Evolutionary conservation across 2,329 filamentous ascomycete species (phyloP).

Genomic region (Neopestalotiopsis clavispora): DNA sequence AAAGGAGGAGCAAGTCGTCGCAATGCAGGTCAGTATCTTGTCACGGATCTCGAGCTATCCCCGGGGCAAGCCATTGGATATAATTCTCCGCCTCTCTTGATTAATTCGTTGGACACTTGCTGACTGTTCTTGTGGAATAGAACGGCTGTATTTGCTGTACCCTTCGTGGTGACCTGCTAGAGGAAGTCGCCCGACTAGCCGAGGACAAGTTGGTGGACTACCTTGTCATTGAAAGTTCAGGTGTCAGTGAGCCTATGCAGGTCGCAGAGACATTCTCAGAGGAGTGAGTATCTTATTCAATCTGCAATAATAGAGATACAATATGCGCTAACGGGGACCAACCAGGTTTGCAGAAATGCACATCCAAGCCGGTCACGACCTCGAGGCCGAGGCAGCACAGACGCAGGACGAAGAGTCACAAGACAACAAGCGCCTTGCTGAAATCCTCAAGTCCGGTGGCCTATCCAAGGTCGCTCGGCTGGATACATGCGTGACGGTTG

Average conservation of each 20-base stretch:
- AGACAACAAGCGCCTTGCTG: constrained; percentile 30
- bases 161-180: constrained; percentile 70
- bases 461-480: constrained; percentile 69
- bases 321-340: constrained; percentile 48
- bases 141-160: constrained; percentile 82
- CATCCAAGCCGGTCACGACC: constrained; percentile 29
- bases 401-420: constrained; percentile 25
- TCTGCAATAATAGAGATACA: constrained; percentile 51
- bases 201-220: constrained; percentile 71
- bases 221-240: constrained; percentile 73
- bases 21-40: constrained; percentile 52
- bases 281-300: constrained; percentile 4
- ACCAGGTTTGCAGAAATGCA: constrained; percentile 37
- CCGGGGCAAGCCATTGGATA: too few relatives aligned
- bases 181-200: constrained; percentile 69
- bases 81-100: too few relatives aligned
- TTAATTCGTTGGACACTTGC: background rate
- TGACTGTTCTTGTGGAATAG: constrained; percentile 6
- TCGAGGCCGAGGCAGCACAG: constrained; percentile 28
- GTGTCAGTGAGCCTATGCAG: constrained; percentile 75
- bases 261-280: constrained; percentile 70
- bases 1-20: constrained; percentile 67
- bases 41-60: background rate
- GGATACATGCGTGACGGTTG: constrained; percentile 74
- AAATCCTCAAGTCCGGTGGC: constrained; percentile 55